Base-by-base conservation (phyloP, 2,329 filamentous ascomycete genomes). In the Diaporthe humulicola region DNA sequence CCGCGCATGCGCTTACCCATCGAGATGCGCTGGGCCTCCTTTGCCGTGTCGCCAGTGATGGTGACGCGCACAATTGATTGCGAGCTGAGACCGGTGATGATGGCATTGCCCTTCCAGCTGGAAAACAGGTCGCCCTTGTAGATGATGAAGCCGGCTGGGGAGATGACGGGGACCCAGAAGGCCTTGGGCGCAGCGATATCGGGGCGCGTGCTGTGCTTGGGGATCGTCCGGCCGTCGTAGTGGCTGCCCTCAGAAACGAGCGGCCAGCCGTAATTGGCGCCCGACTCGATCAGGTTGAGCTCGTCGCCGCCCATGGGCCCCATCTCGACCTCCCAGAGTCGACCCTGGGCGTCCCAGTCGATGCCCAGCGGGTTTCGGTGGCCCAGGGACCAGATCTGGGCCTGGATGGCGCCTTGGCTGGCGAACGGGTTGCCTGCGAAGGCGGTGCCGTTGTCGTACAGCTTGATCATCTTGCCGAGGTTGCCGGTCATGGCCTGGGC, bases 301-400 rank as follows among this genome's bases (percentile, higher is more conserved):
- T 83, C 81, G 74, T 83, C 81, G 77, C 81, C 81, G 76, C 81
- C 81, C 78, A 79, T 80, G 67, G 81, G 81, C 2, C 81, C 81
- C 81, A 83, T 83, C 77, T 83, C 81, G 75, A 82, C 74, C 78
- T 83, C 81, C 81, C 81, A 83, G 74, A 83, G 80, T 69, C 81
- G 81, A 6, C 81, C 81, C 76, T 83, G 70, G 58, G 78, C 80
- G 78, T 83, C 81, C 74, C 77, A 81, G 81, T 81, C 81, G 74
- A 82, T 81, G 76, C 81, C 81, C 25, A 82, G 78, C 40, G 81
- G 81, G 79, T 83, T 83, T 61, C 81, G 81, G 79, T 79, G 77
- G 74, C 81, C 81, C 40, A 81, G 78, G 67, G 81, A 79, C 80
- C 80, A 82, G 77, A 82, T 79, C 77, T 82, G 78, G 57, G 81